Conservation (phyloP, 345 rosid species). For the Rhizophora apiculata region DNA sequence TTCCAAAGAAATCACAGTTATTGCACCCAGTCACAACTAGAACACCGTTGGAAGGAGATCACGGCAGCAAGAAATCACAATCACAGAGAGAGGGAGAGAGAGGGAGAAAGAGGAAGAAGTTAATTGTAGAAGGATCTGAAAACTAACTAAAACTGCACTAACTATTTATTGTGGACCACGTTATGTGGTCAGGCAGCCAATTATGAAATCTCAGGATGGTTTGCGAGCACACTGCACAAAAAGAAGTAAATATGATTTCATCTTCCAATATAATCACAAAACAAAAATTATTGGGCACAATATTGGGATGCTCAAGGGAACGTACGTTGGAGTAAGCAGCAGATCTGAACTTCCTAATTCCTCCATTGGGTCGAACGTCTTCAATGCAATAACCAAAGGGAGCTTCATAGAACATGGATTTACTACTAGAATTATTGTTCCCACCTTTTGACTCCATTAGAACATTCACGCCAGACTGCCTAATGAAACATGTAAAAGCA, state of each 20-base stretch:
- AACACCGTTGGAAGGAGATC: neutral
- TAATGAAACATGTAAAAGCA: neutral
- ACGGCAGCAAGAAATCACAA: slow-evolving; percentile 3
- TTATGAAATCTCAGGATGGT: slow-evolving; percentile 29
- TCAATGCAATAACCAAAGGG: slow-evolving; percentile 91
- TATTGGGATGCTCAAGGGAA: neutral
- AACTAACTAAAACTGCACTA: slow-evolving; percentile 3
- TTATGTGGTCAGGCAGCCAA: slow-evolving; percentile 10
- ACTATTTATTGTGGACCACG: slow-evolving; percentile 6
- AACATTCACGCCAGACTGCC: slow-evolving; percentile 43
- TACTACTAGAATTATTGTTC: slow-evolving; percentile 68
- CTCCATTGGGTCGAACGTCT: slow-evolving; percentile 88
- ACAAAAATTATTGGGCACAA: neutral
- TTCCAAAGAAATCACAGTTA: neutral
- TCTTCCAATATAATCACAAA: neutral
- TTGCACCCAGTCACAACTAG: neutral
- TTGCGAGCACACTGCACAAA: slow-evolving; percentile 37
- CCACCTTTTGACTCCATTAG: slow-evolving; percentile 91
- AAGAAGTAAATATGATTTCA: neutral
- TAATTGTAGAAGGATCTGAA: neutral
- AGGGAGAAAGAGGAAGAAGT: slow-evolving; percentile 11
- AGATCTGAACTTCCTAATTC: slow-evolving; percentile 86
- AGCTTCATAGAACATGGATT: slow-evolving; percentile 69
- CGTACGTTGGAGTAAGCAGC: slow-evolving; percentile 93
- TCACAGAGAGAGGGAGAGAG: slow-evolving; percentile 15